Evolutionary conservation across 768 basidiomycete genomes (phyloP), one percentile per base, ranked within the genome.

Genomic region (Kwoniella bestiolae): DNA sequence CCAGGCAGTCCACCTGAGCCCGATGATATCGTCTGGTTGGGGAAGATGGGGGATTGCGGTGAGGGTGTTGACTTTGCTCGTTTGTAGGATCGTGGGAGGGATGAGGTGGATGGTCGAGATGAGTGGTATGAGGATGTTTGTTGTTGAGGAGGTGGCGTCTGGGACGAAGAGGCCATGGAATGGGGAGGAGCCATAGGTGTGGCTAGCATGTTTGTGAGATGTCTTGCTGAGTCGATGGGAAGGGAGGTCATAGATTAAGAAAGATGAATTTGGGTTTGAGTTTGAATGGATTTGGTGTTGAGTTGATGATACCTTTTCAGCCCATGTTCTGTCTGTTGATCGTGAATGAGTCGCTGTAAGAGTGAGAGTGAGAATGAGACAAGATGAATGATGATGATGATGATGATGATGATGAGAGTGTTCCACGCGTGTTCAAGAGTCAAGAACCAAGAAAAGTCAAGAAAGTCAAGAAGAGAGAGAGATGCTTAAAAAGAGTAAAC

Each of bases 51-150:
- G 5, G 60, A 61, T 18, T 32, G 21, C 2, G 65, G 69, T 45
- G 69, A 71, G 2, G 69, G 67, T n/a, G 67, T 68, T 21, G 63
- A 46, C 21, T 71, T 71, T 0, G 53, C 60, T n/a, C 70, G 51
- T 49, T 71, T 71, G 45, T 68, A 66, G 2, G 70, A 68, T 49
- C 70, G 63, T 7, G 68, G 63, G 4, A 60, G 52, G 18, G 46
- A 62, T 25, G 63, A 59, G 12, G 63, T 57, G 23, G 64, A 67
- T 21, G 59, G 66, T 29, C 66, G 55, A 35, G 65, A 61, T 25
- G 53, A 55, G 34, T 60, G 58, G 32, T 52, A 60, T 9, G 55
- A 58, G 8, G 46, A 5, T 29, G 56, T 11, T 16, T 21, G 23
- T 4, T 49, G 63, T 16, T 45, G 63, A 28, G 52, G 62, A 23